Percentiles rank a stretch among this genome's conserved stretches.
Evolutionary conservation across 257 asterid species (phyloP).

Genomic region (Petunia secreta): DNA sequence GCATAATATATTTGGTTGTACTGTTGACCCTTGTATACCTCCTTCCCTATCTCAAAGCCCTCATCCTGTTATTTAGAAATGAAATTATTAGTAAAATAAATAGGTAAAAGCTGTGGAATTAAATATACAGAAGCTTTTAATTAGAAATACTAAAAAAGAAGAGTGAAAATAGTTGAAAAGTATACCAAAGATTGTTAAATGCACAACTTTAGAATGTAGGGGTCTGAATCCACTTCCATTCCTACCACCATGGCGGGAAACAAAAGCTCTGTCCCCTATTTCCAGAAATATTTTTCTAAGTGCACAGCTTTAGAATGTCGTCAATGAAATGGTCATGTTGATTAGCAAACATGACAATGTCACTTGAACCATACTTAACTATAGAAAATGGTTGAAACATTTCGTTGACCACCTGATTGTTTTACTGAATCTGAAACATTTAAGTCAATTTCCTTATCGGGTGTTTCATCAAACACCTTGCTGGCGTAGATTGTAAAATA

Average conservation of each 20-base stretch:
- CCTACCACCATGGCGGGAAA: conserved; percentile 72
- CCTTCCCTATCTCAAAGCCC: conserved; percentile 68
- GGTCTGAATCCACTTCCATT: conserved; percentile 62
- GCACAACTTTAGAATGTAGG: conserved; percentile 49
- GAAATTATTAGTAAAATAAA: neutral
- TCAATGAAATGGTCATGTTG: too few species aligned
- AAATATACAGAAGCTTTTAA: neutral
- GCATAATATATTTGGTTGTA: conserved; percentile 93
- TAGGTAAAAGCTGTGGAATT: neutral
- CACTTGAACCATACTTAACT: too few species aligned
- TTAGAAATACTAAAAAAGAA: neutral
- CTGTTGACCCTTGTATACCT: conserved; percentile 91
- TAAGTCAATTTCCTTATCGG: too few species aligned
- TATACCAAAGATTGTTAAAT: conserved; percentile 67
- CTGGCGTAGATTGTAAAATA: too few species aligned
- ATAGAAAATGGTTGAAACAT: too few species aligned
- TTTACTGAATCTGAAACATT: too few species aligned
- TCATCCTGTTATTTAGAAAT: conserved; percentile 54
- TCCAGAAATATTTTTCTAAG: too few species aligned
- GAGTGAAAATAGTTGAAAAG: neutral
- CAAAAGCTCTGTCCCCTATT: too few species aligned
- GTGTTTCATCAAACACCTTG: too few species aligned
- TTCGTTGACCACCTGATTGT: too few species aligned
- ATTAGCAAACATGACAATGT: too few species aligned
- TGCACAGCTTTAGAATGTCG: too few species aligned